Conservation (phyloP, 768 basidiomycete species). For the Lactarius quietus region DNA sequence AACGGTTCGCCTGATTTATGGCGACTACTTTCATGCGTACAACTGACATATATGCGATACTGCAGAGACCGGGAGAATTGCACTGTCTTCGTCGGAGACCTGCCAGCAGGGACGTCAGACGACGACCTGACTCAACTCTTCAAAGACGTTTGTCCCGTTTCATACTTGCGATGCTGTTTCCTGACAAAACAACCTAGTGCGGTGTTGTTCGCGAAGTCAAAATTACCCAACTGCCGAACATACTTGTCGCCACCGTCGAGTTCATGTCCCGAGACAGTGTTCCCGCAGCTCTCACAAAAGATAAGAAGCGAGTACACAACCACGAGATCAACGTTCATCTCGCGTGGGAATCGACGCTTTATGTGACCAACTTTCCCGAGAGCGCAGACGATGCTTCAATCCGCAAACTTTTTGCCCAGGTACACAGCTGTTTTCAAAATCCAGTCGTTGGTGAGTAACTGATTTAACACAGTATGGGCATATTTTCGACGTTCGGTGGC, state of each 20-base stretch:
- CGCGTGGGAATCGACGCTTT: constrained; percentile 92
- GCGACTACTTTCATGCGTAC: constrained; percentile 9
- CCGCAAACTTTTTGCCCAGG: constrained; percentile 73
- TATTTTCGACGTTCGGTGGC: constrained; percentile 95
- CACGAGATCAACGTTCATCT: constrained; percentile 82
- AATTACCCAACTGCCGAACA: constrained; percentile 55
- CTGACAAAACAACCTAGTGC: constrained; percentile 53
- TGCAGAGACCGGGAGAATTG: constrained; percentile 91
- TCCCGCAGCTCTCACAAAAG: constrained; percentile 86
- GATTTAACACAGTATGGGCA: constrained; percentile 64
- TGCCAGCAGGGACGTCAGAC: constrained; percentile 55
- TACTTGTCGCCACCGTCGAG: constrained; percentile 82
- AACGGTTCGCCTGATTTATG: constrained; percentile 45
- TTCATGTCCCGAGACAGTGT: constrained; percentile 80
- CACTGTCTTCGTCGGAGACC: constrained; percentile 81
- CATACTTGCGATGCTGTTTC: constrained; percentile 1
- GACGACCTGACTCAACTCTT: constrained; percentile 71
- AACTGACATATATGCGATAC: not conserved
- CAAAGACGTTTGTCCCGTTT: constrained; percentile 62
- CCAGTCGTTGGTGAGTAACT: not conserved
- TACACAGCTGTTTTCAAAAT: constrained; percentile 34
- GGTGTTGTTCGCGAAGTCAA: constrained; percentile 84
- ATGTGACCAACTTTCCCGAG: constrained; percentile 95
- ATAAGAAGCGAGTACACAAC: constrained; percentile 81
- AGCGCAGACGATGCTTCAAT: constrained; percentile 72